Evolutionary conservation across 805 yeast genomes (phyloP).

Genomic region (Saccharomycopsis fibuligera): DNA sequence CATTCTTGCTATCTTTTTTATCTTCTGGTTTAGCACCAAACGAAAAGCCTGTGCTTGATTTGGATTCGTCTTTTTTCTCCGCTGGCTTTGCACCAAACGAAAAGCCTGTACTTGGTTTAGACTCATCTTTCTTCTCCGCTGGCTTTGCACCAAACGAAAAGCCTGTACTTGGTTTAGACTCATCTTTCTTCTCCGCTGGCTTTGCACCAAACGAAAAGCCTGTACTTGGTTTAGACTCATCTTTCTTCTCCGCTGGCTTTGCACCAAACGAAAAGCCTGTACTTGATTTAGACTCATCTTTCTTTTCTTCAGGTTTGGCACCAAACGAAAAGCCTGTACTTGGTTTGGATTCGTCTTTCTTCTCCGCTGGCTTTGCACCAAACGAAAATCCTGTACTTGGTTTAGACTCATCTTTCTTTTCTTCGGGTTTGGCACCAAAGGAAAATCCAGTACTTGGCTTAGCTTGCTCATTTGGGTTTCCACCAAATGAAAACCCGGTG

Average conservation of each 20-base stretch:
- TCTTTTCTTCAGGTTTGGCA: slow-evolving; percentile 6
- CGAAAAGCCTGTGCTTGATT: slow-evolving; percentile 20
- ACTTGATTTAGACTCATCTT: slow-evolving; percentile 20
- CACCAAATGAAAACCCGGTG: slow-evolving; percentile 5
- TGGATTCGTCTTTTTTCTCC: slow-evolving; percentile 23
- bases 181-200: slow-evolving; percentile 19
- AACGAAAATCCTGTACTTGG: slow-evolving; percentile 21
- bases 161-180: slow-evolving; percentile 6
- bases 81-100: slow-evolving; percentile 22
- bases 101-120: slow-evolving; percentile 21
- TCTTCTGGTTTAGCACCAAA: slow-evolving; percentile 25
- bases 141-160: slow-evolving; percentile 22
- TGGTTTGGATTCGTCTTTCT: slow-evolving; percentile 13
- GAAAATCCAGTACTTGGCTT: slow-evolving; percentile 15
- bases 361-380: slow-evolving; percentile 20
- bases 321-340: slow-evolving; percentile 23
- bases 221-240: slow-evolving; percentile 16
- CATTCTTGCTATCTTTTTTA: slow-evolving; percentile 19
- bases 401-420: slow-evolving; percentile 17
- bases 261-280: slow-evolving; percentile 22
- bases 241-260: slow-evolving; percentile 27
- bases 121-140: slow-evolving; percentile 20
- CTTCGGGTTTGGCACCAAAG: slow-evolving; percentile 4
- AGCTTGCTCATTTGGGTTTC: slow-evolving; percentile 8
- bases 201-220: slow-evolving; percentile 28